phyloP scores from a whole-genome alignment of 306 rosid species.

The Astragalus glycyphyllos region DNA sequence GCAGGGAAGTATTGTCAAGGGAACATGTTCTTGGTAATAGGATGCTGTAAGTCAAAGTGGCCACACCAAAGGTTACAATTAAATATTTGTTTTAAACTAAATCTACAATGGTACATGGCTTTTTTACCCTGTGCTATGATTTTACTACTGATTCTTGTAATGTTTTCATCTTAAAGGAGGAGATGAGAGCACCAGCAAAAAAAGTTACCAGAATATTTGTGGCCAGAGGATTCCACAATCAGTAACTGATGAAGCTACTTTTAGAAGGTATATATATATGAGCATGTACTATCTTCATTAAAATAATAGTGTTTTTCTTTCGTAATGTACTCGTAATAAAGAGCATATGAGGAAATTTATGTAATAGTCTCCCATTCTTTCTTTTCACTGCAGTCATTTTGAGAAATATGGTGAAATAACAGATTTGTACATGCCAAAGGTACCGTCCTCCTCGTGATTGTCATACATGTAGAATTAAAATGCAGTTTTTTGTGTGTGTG shows the following conservation, averaged over 20 bases:
- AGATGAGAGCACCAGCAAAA: constrained; percentile 91
- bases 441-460: constrained; percentile 41
- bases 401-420: constrained; percentile 99
- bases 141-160: constrained; percentile 39
- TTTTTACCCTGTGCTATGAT: constrained; percentile 7
- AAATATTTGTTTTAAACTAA: constrained; percentile 18
- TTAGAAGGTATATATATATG: constrained; percentile 77
- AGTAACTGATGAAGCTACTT: constrained; percentile 82
- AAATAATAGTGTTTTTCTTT: constrained; percentile 2
- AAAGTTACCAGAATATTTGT: constrained; percentile 96
- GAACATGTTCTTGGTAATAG: constrained; percentile 94
- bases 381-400: constrained; percentile 75
- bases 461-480: constrained; percentile 6
- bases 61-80: constrained; percentile 86
- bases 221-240: constrained; percentile 91
- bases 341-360: constrained; percentile 15
- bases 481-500: not conserved
- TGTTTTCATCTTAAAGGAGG: constrained; percentile 70
- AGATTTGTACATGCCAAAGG: constrained; percentile 99
- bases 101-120: constrained; percentile 30
- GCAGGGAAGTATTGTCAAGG: constrained; percentile 74
- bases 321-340: not conserved
- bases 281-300: constrained; percentile 35
- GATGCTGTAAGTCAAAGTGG: constrained; percentile 96
- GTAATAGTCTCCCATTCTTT: constrained; percentile 10